Evolutionary conservation across 1,284 basidiomycete species (phyloP), one percentile per base, ranked within the genome.

Genomic region (Fomitiporia mediterranea): DNA sequence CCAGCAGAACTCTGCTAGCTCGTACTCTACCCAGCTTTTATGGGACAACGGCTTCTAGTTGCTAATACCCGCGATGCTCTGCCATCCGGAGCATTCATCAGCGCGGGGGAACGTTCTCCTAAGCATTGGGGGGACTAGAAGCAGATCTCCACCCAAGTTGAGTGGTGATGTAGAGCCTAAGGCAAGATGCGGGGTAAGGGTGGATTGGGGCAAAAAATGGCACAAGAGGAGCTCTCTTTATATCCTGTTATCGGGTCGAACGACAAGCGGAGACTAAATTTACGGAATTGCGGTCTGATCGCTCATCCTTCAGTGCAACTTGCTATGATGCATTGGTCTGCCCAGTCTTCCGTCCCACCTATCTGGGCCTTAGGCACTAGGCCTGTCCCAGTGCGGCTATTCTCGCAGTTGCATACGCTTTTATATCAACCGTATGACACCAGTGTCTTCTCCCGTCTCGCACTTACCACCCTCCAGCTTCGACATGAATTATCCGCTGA

Each of bases 241-340:
- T 37, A 52, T 35, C 17, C 30, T 25, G 46, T 40, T 52, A 40
- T 52, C 39, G 35, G 19, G 9, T 11, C 39, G 37, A 0, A 52
- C 42, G 39, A 25, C 50, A 51, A 27, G 30, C 50, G 50, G 50
- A 52, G 50, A 52, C 50, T 52, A 39, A 52, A 52, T 40, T 52
- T 39, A 25, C 19, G 42, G 38, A 21, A 35, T 39, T 52, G 50
- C 50, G 50, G 15, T 39, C 25, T 52, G 50, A 52, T 52, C 50
- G 48, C 28, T 50, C 37, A 34, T 25, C 37, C 27, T 27, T 21
- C 48, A 50, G 37, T 39, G 19, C 35, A 50, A 50, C 44, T 15
- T 30, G 27, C n/a, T n/a, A n/a, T n/a, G n/a, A 9, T 30, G 17
- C 44, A n/a, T 17, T 15, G 30, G 25, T 2, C 15, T 46, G 25